These are phyloP conservation scores for Apiotrichum akiyoshidainum DNA, from an alignment of 1,284 basidiomycete species.

Conservation along the genomic window DNA sequence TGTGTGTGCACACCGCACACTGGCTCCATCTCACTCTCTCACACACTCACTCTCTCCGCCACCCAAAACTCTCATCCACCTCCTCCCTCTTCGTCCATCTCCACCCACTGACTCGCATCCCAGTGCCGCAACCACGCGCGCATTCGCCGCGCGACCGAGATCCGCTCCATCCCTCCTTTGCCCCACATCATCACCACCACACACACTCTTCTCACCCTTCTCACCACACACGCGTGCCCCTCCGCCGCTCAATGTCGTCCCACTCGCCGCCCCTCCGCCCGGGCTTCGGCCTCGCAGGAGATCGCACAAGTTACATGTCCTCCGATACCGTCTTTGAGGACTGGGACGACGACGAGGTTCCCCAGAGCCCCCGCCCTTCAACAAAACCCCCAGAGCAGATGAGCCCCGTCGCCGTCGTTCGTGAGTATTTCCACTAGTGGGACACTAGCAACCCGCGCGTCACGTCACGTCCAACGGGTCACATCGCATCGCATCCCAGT, in stretches of 20 bases:
- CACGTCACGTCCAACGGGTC: too few relatives aligned
- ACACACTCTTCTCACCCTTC: background rate
- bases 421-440: constrained; percentile 27
- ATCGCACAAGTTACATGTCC: constrained; percentile 10
- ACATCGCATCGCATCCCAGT: too few relatives aligned
- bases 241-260: background rate
- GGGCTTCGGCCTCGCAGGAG: background rate
- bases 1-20: too few relatives aligned
- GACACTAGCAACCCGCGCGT: too few relatives aligned
- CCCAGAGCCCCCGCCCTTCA: background rate
- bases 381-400: constrained; percentile 38
- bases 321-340: constrained; percentile 1
- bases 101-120: background rate
- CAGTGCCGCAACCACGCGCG: background rate
- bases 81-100: background rate
- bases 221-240: background rate
- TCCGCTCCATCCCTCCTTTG: background rate
- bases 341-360: constrained; percentile 1
- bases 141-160: background rate
- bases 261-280: background rate
- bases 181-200: background rate
- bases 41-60: too few relatives aligned
- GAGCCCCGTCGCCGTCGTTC: constrained; percentile 41
- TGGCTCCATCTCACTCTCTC: too few relatives aligned
- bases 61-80: too few relatives aligned